These are phyloP conservation scores for Trichosporon sp. DNA, from an alignment of 1,284 basidiomycete genomes.

Conservation along the genomic window DNA sequence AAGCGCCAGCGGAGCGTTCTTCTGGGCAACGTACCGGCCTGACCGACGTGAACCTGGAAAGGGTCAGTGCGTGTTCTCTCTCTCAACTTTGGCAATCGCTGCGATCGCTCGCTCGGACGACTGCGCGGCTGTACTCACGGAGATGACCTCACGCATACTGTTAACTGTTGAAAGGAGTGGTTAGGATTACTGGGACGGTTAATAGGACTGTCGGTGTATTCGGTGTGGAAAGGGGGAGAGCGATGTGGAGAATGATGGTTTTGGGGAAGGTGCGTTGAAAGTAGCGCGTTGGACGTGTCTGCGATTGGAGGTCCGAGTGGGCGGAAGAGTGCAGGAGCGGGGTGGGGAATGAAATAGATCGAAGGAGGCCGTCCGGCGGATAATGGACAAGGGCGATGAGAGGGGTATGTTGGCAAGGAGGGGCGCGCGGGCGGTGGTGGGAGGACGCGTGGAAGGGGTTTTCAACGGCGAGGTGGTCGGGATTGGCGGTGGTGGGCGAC, in stretches of 20 bases:
- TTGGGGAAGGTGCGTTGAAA: background rate
- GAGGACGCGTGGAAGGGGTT: constrained; percentile 21
- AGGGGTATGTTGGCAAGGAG: background rate
- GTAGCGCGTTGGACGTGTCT: constrained; percentile 16
- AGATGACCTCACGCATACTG: constrained; percentile 56
- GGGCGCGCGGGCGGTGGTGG: background rate
- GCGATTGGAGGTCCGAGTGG: constrained; percentile 1
- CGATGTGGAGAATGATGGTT: constrained; percentile 4
- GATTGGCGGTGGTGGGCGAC: background rate
- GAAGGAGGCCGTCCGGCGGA: background rate
- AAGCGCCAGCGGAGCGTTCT: constrained; percentile 1
- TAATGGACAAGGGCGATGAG: background rate
- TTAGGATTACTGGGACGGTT: constrained; percentile 17
- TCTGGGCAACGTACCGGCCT: constrained; percentile 50
- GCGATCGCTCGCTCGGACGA: background rate
- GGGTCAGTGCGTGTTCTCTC: constrained; percentile 10
- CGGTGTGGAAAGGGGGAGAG: background rate
- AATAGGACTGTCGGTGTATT: background rate
- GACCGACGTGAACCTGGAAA: constrained; percentile 57
- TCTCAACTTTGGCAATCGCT: background rate
- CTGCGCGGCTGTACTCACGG: constrained; percentile 40
- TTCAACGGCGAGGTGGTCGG: background rate
- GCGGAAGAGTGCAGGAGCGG: background rate
- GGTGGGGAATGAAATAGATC: constrained; percentile 6
- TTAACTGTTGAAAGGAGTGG: constrained; percentile 27